Conservation (phyloP, 176 grass and related monocot species). For the Carex parvula region DNA sequence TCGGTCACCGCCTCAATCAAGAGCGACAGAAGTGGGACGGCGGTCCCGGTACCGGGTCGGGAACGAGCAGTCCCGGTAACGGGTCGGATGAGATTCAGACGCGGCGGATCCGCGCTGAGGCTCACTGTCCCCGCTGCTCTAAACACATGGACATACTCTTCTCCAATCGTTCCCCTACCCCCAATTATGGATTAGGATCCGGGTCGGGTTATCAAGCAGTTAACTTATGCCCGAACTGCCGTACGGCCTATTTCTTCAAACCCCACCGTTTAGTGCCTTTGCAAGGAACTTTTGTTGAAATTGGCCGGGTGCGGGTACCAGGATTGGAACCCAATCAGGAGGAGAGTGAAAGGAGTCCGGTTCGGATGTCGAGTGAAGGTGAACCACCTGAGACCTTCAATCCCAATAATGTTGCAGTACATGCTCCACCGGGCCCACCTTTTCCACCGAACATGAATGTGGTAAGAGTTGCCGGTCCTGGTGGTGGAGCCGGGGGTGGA, state of each 20-base stretch:
- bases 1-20: constrained; percentile 38
- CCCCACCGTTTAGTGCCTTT: constrained; percentile 69
- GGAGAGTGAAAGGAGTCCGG: constrained; percentile 47
- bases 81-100: constrained; percentile 60
- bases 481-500: constrained; percentile 50
- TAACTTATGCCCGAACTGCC: constrained; percentile 95
- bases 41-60: constrained; percentile 35
- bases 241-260: constrained; percentile 87
- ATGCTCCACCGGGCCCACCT: constrained; percentile 75
- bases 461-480: constrained; percentile 59
- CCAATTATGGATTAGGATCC: constrained; percentile 23
- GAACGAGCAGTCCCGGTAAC: constrained; percentile 36
- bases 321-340: constrained; percentile 42
- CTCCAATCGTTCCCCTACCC: constrained; percentile 47
- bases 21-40: constrained; percentile 73
- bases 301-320: constrained; percentile 59
- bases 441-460: constrained; percentile 87
- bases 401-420: constrained; percentile 52
- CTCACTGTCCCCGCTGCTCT: constrained; percentile 95
- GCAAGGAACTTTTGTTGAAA: constrained; percentile 96
- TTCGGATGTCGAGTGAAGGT: constrained; percentile 49
- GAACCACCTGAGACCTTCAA: constrained; percentile 41
- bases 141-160: constrained; percentile 96
- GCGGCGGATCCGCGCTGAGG: constrained; percentile 83
- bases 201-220: constrained; percentile 79